phyloP scores from a whole-genome alignment of 1,284 basidiomycete species.

The Takashimella koratensis region DNA sequence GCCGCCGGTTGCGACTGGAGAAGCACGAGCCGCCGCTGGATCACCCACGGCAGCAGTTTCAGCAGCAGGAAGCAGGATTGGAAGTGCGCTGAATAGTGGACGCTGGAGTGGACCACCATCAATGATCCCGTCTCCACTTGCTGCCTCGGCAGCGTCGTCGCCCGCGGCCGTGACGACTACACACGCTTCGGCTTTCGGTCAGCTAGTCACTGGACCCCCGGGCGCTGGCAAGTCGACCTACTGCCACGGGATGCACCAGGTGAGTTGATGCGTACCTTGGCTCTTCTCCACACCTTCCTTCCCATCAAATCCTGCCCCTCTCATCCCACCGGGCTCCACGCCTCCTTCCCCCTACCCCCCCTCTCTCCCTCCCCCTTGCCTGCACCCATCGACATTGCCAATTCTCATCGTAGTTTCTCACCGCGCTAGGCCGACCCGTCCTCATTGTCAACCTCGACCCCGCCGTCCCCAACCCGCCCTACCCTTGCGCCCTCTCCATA shows the following conservation, averaged over 20 bases:
- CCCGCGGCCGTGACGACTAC: not conserved
- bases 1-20: not conserved
- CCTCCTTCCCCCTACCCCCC: not conserved
- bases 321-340: not conserved
- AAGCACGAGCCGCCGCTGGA: no score
- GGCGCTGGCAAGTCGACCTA: constrained; percentile 94
- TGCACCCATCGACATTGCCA: no score
- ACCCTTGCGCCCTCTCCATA: constrained; percentile 85
- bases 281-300: not conserved
- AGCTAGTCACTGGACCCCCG: constrained; percentile 81
- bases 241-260: constrained; percentile 85
- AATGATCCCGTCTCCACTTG: not conserved
- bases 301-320: no score
- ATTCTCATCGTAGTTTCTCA: constrained; percentile 60
- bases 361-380: not conserved
- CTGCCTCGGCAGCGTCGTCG: no score
- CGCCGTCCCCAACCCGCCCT: constrained; percentile 82
- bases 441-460: constrained; percentile 93
- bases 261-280: constrained; percentile 18
- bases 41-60: no score
- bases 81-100: not conserved
- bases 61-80: not conserved
- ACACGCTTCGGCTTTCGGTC: constrained; percentile 41
- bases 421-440: constrained; percentile 78
- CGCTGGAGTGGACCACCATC: not conserved